These are phyloP conservation scores for Phoma herbarum DNA, from an alignment of 2,329 filamentous ascomycete species.

Conservation along the genomic window DNA sequence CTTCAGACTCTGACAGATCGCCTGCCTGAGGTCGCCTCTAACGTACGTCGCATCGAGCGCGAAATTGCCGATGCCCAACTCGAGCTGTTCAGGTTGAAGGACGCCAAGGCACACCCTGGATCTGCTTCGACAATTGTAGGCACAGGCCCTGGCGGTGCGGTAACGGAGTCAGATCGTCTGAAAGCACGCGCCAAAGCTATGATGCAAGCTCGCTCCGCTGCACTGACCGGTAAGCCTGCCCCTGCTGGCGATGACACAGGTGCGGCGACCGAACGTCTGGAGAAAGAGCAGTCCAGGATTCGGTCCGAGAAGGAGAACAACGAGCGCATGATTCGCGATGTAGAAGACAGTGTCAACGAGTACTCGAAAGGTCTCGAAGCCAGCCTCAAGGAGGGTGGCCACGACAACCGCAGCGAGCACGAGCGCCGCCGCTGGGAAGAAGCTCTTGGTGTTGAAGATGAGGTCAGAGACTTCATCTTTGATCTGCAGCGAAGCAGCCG, in stretches of 20 bases:
- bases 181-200: constrained; percentile 96
- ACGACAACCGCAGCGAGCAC: constrained; percentile 82
- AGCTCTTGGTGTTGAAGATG: constrained; percentile 92
- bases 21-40: constrained; percentile 88
- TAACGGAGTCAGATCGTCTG: constrained; percentile 92
- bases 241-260: constrained; percentile 75
- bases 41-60: constrained; percentile 89
- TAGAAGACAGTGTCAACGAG: constrained; percentile 93
- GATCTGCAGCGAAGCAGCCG: constrained; percentile 89
- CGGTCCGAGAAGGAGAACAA: constrained; percentile 90
- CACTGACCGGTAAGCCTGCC: constrained; percentile 84
- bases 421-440: constrained; percentile 96
- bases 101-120: constrained; percentile 89
- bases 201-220: constrained; percentile 97
- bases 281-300: constrained; percentile 84
- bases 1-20: constrained; percentile 88
- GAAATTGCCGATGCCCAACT: constrained; percentile 90
- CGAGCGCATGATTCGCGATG: constrained; percentile 94
- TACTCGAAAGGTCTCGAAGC: constrained; percentile 87
- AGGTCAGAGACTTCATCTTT: constrained; percentile 97
- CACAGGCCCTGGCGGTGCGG: constrained; percentile 86
- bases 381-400: constrained; percentile 80
- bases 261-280: constrained; percentile 82
- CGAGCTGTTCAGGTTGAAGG: constrained; percentile 91
- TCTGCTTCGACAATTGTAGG: constrained; percentile 84